Evolutionary conservation across 768 basidiomycete genomes (phyloP).

Genomic region (Tulasnella sp.): DNA sequence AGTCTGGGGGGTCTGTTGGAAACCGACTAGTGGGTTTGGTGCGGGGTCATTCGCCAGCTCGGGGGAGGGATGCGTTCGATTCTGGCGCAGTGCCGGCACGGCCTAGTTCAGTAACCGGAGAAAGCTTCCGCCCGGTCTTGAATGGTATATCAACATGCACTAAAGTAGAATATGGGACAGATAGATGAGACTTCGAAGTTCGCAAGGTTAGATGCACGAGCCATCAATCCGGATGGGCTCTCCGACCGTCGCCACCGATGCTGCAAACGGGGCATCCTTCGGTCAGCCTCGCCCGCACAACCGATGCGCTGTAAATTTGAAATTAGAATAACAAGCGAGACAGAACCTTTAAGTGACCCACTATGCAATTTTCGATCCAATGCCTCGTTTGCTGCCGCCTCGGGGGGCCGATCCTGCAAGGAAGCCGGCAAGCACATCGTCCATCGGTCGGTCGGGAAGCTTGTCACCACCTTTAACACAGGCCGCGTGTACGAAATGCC

Average conservation of each 20-base stretch:
- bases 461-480: conserved; percentile 72
- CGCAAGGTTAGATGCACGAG: background rate
- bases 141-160: background rate
- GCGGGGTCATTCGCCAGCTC: conserved; percentile 73
- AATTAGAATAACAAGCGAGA: conserved; percentile 33
- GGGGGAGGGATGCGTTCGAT: conserved; percentile 71
- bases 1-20: conserved; percentile 85
- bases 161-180: background rate
- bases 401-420: conserved; percentile 48
- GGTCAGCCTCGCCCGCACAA: conserved; percentile 63
- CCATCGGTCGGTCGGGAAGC: conserved; percentile 60
- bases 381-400: conserved; percentile 47
- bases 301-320: conserved; percentile 59
- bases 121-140: background rate
- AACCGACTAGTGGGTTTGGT: conserved; percentile 56
- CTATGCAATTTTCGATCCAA: conserved; percentile 79
- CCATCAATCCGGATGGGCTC: conserved; percentile 16
- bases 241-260: conserved; percentile 56
- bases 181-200: background rate
- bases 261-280: conserved; percentile 81
- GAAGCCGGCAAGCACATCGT: conserved; percentile 54
- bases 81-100: conserved; percentile 64
- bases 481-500: conserved; percentile 81
- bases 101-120: conserved; percentile 7
- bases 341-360: conserved; percentile 48